Base-by-base conservation (phyloP, 164 flowering plant species). In the Saururus chinensis region DNA sequence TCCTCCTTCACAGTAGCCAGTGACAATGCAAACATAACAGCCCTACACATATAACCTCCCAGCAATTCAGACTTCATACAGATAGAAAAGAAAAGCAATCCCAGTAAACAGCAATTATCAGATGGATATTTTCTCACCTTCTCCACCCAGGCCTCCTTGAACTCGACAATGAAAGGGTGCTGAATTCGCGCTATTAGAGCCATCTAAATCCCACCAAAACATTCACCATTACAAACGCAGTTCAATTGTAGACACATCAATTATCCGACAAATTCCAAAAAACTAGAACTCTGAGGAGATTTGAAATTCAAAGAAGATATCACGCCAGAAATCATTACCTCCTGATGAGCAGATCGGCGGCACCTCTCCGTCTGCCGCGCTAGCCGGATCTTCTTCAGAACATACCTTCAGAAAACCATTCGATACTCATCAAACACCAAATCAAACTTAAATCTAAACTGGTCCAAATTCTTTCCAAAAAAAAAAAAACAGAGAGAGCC, bases 81-180 rank as follows among this genome's bases (percentile, higher is more conserved):
- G 49, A 53, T n/a, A 23, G n/a, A 16, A 23, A 13, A 42, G 24
- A 45, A 21, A 25, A 37, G 25, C 21, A 60, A 57, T 35, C 35
- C 16, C 11, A 45, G 58, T 23, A 51, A 52, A 14, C 56, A 20
- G 7, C 45, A 52, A 19, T 35, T 17, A 30, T 17, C 22, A 58
- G 45, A 17, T 56, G 56, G 37, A 30, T 2, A 19, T 20, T 12
- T 22, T 41, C 73, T 53, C 54, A 93, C 99, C 86, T 93, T 93
- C 77, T 93, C 99, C 20, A 93, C 99, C 99, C 99, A 93, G 13
- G 99, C 99, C 73, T 93, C 99, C 78, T 93, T 93, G 65, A 81
- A 93, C 60, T 93, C 96, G 19, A 93, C 95, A 66, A 93, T 90
- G 71, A 81, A 90, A 12, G 97, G 96, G 59, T 93, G 97, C 60